Evolutionary conservation across 2,329 filamentous ascomycete species (phyloP).

Genomic region (Neonectria coccinea): DNA sequence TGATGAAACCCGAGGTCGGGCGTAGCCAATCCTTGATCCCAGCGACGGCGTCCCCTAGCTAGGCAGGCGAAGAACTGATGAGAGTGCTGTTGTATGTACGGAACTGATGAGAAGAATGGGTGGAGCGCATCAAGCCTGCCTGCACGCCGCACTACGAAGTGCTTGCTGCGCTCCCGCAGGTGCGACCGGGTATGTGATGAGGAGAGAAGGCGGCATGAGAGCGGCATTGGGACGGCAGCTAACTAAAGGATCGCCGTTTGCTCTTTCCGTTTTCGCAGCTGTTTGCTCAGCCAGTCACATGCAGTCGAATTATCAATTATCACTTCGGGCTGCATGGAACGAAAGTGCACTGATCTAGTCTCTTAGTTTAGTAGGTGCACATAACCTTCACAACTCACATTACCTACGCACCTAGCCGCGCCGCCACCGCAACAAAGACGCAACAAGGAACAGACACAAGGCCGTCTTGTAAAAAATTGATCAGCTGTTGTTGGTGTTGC

Average conservation of each 20-base stretch:
- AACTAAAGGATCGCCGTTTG: background rate
- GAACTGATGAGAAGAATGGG: background rate
- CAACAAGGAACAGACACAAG: slow-evolving; percentile 15
- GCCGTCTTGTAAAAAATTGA: background rate
- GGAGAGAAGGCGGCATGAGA: background rate
- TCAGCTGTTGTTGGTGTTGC: background rate
- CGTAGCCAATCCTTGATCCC: slow-evolving; percentile 39
- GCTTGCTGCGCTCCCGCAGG: slow-evolving; percentile 1
- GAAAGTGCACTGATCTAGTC: background rate
- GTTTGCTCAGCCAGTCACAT: background rate
- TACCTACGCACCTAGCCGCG: background rate
- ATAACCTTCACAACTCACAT: slow-evolving; percentile 3
- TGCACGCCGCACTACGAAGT: background rate
- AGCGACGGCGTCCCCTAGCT: slow-evolving; percentile 10
- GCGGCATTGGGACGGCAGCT: background rate
- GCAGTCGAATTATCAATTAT: background rate
- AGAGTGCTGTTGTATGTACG: background rate
- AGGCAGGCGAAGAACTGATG: background rate
- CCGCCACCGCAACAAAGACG: slow-evolving; percentile 9
- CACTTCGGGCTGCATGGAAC: background rate
- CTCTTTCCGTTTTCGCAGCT: slow-evolving; percentile 2
- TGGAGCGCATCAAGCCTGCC: background rate
- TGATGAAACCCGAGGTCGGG: slow-evolving; percentile 44
- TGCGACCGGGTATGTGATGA: background rate
- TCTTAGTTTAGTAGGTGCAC: background rate